Evolutionary conservation across 2,329 filamentous ascomycete genomes (phyloP).

Genomic region (Paradendryphiella salina): DNA sequence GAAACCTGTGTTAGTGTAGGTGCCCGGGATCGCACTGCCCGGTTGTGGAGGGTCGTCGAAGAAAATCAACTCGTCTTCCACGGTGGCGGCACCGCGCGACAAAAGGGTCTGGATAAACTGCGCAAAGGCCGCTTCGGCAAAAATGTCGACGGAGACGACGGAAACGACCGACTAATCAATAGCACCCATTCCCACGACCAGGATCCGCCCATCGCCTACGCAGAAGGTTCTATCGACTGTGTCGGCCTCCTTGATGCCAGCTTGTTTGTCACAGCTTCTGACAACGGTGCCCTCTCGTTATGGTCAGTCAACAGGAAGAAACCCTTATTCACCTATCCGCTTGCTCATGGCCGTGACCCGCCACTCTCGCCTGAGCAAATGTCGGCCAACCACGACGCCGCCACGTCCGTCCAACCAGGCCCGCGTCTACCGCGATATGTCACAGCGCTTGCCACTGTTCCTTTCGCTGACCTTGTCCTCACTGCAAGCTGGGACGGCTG

Average conservation of each 20-base stretch:
- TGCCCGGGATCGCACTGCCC: conserved; percentile 84
- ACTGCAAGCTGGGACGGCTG: conserved; percentile 94
- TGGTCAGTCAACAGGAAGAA: conserved; percentile 97
- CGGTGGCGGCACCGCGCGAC: conserved; percentile 65
- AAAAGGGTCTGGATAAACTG: conserved; percentile 46
- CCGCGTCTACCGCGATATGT: conserved; percentile 78
- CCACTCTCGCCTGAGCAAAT: conserved; percentile 67
- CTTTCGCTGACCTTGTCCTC: conserved; percentile 86
- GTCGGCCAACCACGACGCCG: conserved; percentile 66
- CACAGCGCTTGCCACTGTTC: conserved; percentile 82
- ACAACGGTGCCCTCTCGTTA: conserved; percentile 83
- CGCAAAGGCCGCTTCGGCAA: conserved; percentile 43
- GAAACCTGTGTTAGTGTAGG: conserved; percentile 92
- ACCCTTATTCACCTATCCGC: conserved; percentile 74
- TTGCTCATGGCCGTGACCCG: conserved; percentile 84
- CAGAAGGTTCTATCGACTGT: conserved; percentile 86
- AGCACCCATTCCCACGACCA: conserved; percentile 48
- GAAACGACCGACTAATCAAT: conserved; percentile 50
- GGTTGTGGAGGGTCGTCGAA: conserved; percentile 94
- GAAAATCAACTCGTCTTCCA: conserved; percentile 95
- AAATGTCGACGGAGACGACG: conserved; percentile 45
- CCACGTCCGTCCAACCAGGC: conserved; percentile 52
- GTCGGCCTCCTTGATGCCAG: conserved; percentile 87
- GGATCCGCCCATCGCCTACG: conserved; percentile 51
- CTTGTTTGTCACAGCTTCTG: conserved; percentile 88